Percentiles rank a stretch among this genome's conserved stretches.
Conservation (phyloP, 1,284 basidiomycete species). For the Leucocoprinus gongylophorus region DNA sequence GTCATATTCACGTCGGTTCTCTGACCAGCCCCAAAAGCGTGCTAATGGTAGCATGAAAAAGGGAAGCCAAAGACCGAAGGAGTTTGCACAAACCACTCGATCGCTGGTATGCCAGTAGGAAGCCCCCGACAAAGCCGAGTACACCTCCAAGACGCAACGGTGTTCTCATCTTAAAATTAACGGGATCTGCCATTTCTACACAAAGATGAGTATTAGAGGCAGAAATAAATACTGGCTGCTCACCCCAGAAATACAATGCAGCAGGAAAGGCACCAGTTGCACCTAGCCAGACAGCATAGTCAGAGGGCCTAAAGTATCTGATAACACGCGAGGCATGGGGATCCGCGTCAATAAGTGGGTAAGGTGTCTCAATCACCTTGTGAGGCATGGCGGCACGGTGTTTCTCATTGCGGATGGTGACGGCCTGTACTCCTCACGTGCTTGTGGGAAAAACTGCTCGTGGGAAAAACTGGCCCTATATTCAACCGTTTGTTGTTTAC, state of each 20-base stretch:
- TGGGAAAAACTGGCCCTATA: too few relatives aligned
- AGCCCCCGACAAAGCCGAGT: constrained; percentile 80
- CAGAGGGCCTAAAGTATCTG: constrained; percentile 82
- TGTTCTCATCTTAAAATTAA: constrained; percentile 36
- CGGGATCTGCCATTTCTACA: constrained; percentile 40
- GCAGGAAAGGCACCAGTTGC: constrained; percentile 76
- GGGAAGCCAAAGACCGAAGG: background rate
- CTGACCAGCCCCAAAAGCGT: constrained; percentile 96
- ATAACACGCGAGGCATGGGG: constrained; percentile 88
- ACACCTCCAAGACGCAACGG: constrained; percentile 37
- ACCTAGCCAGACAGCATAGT: constrained; percentile 83
- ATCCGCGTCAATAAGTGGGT: constrained; percentile 87
- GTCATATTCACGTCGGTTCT: constrained; percentile 81
- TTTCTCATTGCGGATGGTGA: constrained; percentile 22
- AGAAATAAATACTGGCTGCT: constrained; percentile 22
- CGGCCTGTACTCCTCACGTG: constrained; percentile 20
- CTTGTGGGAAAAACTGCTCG: constrained; percentile 2
- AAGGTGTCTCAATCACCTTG: constrained; percentile 65
- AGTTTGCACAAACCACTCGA: constrained; percentile 62
- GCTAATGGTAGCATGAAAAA: constrained; percentile 39
- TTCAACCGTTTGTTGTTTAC: background rate
- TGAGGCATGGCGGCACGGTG: constrained; percentile 47
- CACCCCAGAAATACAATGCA: constrained; percentile 72
- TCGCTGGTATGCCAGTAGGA: constrained; percentile 90
- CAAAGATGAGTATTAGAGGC: constrained; percentile 14